These are phyloP conservation scores for Trematosphaeria pertusa DNA, from an alignment of 2,329 filamentous ascomycete species.

Conservation along the genomic window DNA sequence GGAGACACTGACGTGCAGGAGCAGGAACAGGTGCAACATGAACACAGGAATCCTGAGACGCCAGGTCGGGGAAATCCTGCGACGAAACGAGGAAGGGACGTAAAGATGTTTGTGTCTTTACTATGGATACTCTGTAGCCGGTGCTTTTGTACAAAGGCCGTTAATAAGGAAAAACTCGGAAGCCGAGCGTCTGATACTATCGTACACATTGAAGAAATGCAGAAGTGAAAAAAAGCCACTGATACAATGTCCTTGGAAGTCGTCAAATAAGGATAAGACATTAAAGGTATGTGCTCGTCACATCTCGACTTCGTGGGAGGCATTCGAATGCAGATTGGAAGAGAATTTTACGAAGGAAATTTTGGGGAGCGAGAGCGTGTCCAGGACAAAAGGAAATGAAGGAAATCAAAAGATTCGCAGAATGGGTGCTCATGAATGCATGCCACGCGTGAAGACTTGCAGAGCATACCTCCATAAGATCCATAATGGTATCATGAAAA, in stretches of 20 bases:
- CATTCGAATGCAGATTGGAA: constrained; percentile 32
- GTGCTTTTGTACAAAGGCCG: constrained; percentile 49
- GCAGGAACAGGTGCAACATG: constrained; percentile 33
- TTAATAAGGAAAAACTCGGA: constrained; percentile 25
- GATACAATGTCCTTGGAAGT: constrained; percentile 35
- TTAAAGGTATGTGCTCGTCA: constrained; percentile 43
- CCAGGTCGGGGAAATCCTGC: constrained; percentile 15
- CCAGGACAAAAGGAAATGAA: constrained; percentile 16
- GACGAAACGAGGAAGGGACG: constrained; percentile 23
- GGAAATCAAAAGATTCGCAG: constrained; percentile 28
- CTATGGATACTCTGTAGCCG: constrained; percentile 43
- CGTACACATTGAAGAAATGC: constrained; percentile 36
- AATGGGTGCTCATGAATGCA: constrained; percentile 32
- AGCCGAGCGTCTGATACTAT: constrained; percentile 36
- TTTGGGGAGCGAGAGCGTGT: constrained; percentile 23
- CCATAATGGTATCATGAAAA: constrained; percentile 42
- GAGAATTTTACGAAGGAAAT: constrained; percentile 30
- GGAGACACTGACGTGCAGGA: constrained; percentile 34
- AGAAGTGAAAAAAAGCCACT: constrained; percentile 15
- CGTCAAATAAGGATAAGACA: constrained; percentile 46
- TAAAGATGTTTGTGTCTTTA: constrained; percentile 21
- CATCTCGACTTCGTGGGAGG: constrained; percentile 40
- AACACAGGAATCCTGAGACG: constrained; percentile 25
- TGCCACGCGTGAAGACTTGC: constrained; percentile 37
- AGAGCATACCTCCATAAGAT: constrained; percentile 45